phyloP scores from a whole-genome alignment of 768 basidiomycete species.

The Calocybe cyanea region DNA sequence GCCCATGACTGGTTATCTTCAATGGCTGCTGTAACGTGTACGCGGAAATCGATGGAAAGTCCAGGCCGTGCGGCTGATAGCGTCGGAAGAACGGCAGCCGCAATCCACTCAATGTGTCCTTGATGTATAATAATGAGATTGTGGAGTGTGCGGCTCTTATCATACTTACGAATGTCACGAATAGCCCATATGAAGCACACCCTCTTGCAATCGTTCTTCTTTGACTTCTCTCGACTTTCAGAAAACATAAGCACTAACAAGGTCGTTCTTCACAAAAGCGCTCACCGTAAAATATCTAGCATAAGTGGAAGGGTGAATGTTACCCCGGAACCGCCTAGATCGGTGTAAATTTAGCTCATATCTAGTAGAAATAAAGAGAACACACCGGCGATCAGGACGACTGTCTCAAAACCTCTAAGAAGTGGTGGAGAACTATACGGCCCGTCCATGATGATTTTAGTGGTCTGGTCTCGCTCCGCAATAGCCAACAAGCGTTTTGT shows the following conservation, averaged over 20 bases:
- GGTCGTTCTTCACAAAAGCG: neutral
- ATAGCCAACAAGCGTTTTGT: no score
- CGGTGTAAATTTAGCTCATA: no score
- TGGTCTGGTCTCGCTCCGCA: no score
- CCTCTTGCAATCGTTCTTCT: neutral
- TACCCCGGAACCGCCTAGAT: conserved; percentile 43
- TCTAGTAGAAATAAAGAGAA: no score
- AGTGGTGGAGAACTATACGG: conserved; percentile 49
- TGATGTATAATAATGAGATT: neutral
- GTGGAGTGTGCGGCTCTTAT: neutral
- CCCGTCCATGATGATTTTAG: conserved; percentile 54
- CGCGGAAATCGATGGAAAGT: conserved; percentile 14
- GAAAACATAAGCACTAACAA: neutral
- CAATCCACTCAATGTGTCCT: conserved; percentile 29
- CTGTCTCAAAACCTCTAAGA: conserved; percentile 37
- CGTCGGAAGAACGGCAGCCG: conserved; percentile 18
- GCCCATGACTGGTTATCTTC: conserved; percentile 4
- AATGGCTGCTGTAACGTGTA: conserved; percentile 16
- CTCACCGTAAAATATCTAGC: conserved; percentile 39
- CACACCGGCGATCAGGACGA: conserved; percentile 44
- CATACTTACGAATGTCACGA: conserved; percentile 29
- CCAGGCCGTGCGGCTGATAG: conserved; percentile 3
- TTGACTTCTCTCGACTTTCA: conserved; percentile 4
- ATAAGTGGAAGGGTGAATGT: conserved; percentile 44
- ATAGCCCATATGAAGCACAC: conserved; percentile 39